These are phyloP conservation scores for Yarrowia osloensis DNA, from an alignment of 805 yeast species.

Conservation along the genomic window DNA sequence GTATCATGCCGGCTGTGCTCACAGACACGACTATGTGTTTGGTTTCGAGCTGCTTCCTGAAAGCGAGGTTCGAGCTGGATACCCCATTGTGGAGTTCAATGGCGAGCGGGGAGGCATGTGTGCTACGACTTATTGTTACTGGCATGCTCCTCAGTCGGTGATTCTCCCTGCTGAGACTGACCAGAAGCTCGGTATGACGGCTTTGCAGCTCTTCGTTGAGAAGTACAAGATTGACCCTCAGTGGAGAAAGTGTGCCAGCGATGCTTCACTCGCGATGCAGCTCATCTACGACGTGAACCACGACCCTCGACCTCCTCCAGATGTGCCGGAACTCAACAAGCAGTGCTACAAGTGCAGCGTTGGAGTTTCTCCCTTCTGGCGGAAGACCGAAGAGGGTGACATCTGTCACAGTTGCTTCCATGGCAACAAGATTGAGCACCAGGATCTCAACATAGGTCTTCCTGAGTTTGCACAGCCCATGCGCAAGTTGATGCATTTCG, in stretches of 20 bases:
- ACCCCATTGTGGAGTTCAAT: slow-evolving; percentile 34
- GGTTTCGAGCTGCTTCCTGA: slow-evolving; percentile 51
- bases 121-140: slow-evolving; percentile 34
- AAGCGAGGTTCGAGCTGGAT: slow-evolving; percentile 30
- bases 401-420: slow-evolving; percentile 1
- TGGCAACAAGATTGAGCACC: slow-evolving; percentile 9
- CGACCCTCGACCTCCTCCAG: slow-evolving; percentile 19
- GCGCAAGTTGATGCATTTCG: slow-evolving; percentile 22
- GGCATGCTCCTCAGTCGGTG: slow-evolving; percentile 31
- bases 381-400: background rate
- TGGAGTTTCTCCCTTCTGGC: slow-evolving; percentile 18
- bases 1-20: slow-evolving; percentile 62
- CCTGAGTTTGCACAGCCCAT: background rate
- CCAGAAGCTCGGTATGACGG: slow-evolving; percentile 35
- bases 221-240: slow-evolving; percentile 35
- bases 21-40: slow-evolving; percentile 47
- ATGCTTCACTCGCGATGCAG: slow-evolving; percentile 1
- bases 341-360: slow-evolving; percentile 4
- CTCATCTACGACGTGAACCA: slow-evolving; percentile 11
- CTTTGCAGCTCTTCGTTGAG: slow-evolving; percentile 40
- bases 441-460: slow-evolving; percentile 7
- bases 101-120: slow-evolving; percentile 36
- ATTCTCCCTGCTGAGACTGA: slow-evolving; percentile 36
- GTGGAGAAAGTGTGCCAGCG: slow-evolving; percentile 8
- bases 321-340: slow-evolving; percentile 18